A percentile compares a stretch with the other conserved stretches of the same genome.
phyloP scores from a whole-genome alignment of 768 basidiomycete species.

The Lactarius trivialis region DNA sequence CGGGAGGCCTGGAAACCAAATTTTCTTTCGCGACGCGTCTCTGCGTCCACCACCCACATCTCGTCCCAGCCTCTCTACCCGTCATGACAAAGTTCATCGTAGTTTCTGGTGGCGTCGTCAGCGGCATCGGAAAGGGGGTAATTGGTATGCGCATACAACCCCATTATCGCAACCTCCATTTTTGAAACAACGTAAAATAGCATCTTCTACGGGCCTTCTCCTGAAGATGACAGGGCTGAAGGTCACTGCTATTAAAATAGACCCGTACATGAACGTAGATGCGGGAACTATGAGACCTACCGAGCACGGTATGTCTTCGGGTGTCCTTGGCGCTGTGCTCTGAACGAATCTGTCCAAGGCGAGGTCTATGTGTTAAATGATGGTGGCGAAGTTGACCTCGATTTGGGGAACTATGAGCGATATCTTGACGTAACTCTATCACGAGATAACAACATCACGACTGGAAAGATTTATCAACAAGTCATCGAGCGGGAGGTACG shows the following conservation, averaged over 20 bases:
- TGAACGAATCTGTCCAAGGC: constrained; percentile 38
- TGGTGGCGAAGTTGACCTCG: constrained; percentile 96
- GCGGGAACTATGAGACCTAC: constrained; percentile 98
- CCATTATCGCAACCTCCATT: constrained; percentile 25
- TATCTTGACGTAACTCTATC: constrained; percentile 93
- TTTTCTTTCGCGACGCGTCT: constrained; percentile 1
- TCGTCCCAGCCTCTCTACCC: background rate
- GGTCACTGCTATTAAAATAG: constrained; percentile 99
- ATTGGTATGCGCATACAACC: constrained; percentile 61
- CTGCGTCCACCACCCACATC: background rate
- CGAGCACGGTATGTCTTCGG: constrained; percentile 70
- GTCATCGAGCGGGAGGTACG: constrained; percentile 94
- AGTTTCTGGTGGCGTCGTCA: constrained; percentile 95
- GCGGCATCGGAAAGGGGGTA: constrained; percentile 98
- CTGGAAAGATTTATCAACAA: constrained; percentile 94
- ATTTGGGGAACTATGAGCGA: constrained; percentile 97
- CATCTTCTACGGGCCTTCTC: constrained; percentile 92
- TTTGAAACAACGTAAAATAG: constrained; percentile 37
- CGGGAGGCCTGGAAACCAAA: background rate
- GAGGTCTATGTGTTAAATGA: constrained; percentile 99
- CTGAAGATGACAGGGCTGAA: constrained; percentile 93
- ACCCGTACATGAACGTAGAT: constrained; percentile 99
- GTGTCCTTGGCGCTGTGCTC: constrained; percentile 6
- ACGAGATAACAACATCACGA: constrained; percentile 96
- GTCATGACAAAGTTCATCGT: constrained; percentile 93